Percentiles rank a stretch among this genome's conserved stretches.
These are phyloP conservation scores for Polychytrium aggregatum DNA, from an alignment of 192 early-diverging fungal genomes.

Conservation along the genomic window DNA sequence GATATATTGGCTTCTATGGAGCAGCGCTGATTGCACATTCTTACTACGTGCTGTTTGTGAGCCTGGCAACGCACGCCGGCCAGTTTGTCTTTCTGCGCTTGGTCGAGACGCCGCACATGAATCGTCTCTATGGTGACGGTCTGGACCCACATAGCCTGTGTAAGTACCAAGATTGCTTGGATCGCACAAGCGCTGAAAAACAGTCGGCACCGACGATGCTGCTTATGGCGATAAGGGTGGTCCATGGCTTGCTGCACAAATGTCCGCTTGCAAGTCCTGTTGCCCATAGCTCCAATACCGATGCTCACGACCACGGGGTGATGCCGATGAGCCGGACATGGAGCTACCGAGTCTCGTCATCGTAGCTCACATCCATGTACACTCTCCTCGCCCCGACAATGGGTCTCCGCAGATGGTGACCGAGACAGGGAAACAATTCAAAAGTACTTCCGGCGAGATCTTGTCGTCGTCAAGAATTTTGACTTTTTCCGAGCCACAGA, in stretches of 20 bases:
- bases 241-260: too few relatives aligned
- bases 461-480: slow-evolving; percentile 85
- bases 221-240: slow-evolving; percentile 4
- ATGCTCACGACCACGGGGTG: too few relatives aligned
- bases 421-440: slow-evolving; percentile 33
- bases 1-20: slow-evolving; percentile 94
- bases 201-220: too few relatives aligned
- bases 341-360: too few relatives aligned
- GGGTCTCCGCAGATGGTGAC: slow-evolving; percentile 2
- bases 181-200: too few relatives aligned
- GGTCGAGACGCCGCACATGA: slow-evolving; percentile 86
- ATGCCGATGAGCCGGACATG: too few relatives aligned
- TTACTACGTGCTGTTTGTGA: slow-evolving; percentile 83
- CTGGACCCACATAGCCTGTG: too few relatives aligned
- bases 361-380: too few relatives aligned
- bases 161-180: too few relatives aligned
- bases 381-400: slow-evolving; percentile 1
- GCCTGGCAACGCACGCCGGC: slow-evolving; percentile 72
- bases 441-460: slow-evolving; percentile 69
- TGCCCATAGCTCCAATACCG: too few relatives aligned
- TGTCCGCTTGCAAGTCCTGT: too few relatives aligned
- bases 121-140: slow-evolving; percentile 63
- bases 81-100: slow-evolving; percentile 83
- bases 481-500: slow-evolving; percentile 80
- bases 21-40: slow-evolving; percentile 81